These are phyloP conservation scores for Eragrostis curvula DNA, from an alignment of 176 grass and related monocot genomes.

Conservation along the genomic window DNA sequence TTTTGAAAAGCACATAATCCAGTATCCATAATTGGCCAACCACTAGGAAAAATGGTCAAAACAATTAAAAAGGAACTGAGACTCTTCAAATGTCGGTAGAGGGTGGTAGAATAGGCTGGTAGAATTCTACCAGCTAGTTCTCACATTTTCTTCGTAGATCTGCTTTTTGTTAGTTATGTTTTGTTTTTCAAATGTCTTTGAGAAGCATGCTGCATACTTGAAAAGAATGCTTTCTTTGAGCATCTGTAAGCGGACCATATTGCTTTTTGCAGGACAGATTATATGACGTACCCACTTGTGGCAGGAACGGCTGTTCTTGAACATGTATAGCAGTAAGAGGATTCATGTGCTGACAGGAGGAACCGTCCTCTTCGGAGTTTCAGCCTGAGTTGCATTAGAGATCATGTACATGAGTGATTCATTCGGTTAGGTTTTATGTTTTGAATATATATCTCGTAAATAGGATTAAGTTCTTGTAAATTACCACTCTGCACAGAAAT, in stretches of 20 bases:
- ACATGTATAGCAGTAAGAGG: conserved; percentile 46
- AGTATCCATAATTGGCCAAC: too few species aligned
- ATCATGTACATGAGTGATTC: conserved; percentile 38
- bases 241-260: neutral
- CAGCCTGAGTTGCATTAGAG: conserved; percentile 32
- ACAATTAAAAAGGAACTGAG: neutral
- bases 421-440: conserved; percentile 40
- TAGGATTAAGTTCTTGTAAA: conserved; percentile 46
- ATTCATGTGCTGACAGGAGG: conserved; percentile 27
- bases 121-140: too few species aligned
- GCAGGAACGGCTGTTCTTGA: conserved; percentile 27
- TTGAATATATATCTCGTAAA: conserved; percentile 35
- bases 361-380: conserved; percentile 21
- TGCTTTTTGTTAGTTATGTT: neutral
- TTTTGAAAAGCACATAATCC: too few species aligned
- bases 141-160: neutral
- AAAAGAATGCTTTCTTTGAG: neutral
- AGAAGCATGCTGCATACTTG: neutral
- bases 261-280: conserved; percentile 28
- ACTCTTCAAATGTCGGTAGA: neutral
- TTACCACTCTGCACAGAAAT: neutral
- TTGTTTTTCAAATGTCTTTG: too few species aligned
- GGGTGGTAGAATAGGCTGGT: neutral
- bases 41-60: neutral
- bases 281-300: neutral